Evolutionary conservation across 2,329 filamentous ascomycete genomes (phyloP), one percentile per base, ranked within the genome.

Genomic region (Aspergillus tamarii): DNA sequence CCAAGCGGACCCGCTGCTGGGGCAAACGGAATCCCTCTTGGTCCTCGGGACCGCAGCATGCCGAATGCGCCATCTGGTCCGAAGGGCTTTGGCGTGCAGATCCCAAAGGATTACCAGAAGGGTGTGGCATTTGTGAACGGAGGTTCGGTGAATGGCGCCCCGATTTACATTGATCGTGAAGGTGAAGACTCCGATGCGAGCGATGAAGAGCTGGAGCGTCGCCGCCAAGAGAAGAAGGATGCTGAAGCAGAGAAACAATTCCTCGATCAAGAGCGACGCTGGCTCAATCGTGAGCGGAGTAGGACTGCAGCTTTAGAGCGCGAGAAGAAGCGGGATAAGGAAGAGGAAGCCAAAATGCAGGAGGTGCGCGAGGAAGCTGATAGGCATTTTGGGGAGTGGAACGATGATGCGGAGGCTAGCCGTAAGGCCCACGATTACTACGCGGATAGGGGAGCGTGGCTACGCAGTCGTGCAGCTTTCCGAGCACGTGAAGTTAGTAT

Each of bases 121-220:
- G 91, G 91, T 7, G 86, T 96, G 21, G 84, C 85, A 0, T 97
- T 98, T 77, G 89, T 96, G 39, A 96, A 94, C 67, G 92, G 93
- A 0, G 89, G 88, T 28, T 84, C 87, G 16, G 84, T 88, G 2
- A 91, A 89, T 68, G 87, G 87, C 32, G 79, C 80, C n/a, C 72
- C 74, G 62, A 77, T 77, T 10, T 84, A 83, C 34, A 82, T 87
- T 65, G 85, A 88, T 66, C 85, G 85, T 14, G 92, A 96, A 58
- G 93, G 95, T 50, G 93, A 97, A 45, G 92, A 97, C 55, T 92
- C 92, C 9, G 90, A 95, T 57, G 93, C 93, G 3, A 93, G 90
- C 67, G 95, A 99, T 72, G 89, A 90, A 14, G 94, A 98, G 76
- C 83, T 98, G 0, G 89, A 96, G 76, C 84, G 85, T 32, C 86